Evolutionary conservation across 1,139 yeast genomes (phyloP), one percentile per base, ranked within the genome.

Genomic region (Kodamaea ohmeri): DNA sequence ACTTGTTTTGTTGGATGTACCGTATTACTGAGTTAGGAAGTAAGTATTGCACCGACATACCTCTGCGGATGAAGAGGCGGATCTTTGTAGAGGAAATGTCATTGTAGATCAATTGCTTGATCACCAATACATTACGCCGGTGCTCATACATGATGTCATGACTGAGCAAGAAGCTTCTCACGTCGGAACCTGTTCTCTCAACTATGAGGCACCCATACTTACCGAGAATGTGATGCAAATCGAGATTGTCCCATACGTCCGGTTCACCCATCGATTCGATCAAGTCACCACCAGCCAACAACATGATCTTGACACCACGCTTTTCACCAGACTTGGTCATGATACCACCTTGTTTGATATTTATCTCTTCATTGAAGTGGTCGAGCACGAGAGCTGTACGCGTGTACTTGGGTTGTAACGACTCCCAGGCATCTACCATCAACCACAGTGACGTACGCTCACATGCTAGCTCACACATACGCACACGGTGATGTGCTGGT

Each of bases 201-300:
- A 92, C 96, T 40, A 94, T 92, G 48, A 92, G 68, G 63, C 98
- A 92, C 2, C 99, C 98, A 59, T 92, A 92, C 46, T 86, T 81
- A 20, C 98, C 98, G 48, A 92, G 71, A 38, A 92, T 94, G 60
- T 92, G 98, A 56, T 90, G 96, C 53, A 92, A 71, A 61, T 92
- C 99, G 43, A 77, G 84, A 58, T 90, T 97, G 1, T 95, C 96
- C 99, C 99, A 92, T 25, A 92, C 98, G 55, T 90, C 94, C 21
- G 97, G 97, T 61, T 92, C 98, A n/a, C 98, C 98, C 97, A 94
- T 92, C 36, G 95, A 83, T 61, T 92, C 98, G 41, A 92, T 92
- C 52, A 94, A 73, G 62, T 92, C 98, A 26, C 98, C 98, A 36
- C 99, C 99, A 1, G 98, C 98, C 29, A 92, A 70, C 42, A 92